Evolutionary conservation across 441 rosid species (phyloP).

Genomic region (Metrosideros polymorpha): DNA sequence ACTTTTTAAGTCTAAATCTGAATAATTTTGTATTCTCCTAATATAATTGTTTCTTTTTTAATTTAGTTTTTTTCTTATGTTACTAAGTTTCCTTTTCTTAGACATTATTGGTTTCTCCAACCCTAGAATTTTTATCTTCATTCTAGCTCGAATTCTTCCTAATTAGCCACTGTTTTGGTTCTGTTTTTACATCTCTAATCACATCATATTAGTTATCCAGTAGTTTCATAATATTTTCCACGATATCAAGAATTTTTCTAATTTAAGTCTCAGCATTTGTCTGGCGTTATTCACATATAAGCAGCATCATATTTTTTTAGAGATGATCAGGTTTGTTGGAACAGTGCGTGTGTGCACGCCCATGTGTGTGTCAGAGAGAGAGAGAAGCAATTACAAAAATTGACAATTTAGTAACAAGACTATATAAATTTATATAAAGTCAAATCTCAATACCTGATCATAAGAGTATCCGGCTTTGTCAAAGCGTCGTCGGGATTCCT

Average conservation of each 20-base stretch:
- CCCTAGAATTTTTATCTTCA: not conserved
- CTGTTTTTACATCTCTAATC: not conserved
- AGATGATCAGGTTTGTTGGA: not conserved
- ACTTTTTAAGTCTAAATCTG: not conserved
- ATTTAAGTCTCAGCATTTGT: not conserved
- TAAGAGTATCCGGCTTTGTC: constrained; percentile 60
- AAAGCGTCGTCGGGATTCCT: constrained; percentile 78
- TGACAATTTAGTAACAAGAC: not conserved
- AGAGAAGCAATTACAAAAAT: not conserved
- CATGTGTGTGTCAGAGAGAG: not conserved
- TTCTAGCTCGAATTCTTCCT: not conserved
- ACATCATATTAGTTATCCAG: not conserved
- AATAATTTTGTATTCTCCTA: not conserved
- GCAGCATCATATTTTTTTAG: not conserved
- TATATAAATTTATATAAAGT: not conserved
- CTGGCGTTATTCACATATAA: not conserved
- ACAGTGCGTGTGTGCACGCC: not conserved
- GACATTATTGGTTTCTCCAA: not conserved
- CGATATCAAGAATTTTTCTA: not conserved
- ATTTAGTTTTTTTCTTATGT: not conserved
- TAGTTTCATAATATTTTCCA: not conserved
- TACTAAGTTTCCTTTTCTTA: not conserved
- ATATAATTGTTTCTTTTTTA: not conserved
- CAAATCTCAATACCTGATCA: constrained; percentile 60
- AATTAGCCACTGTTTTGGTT: not conserved